Evolutionary conservation across 139 green algal species (phyloP), one percentile per base, ranked within the genome.

Genomic region (Picochlorum sp.): DNA sequence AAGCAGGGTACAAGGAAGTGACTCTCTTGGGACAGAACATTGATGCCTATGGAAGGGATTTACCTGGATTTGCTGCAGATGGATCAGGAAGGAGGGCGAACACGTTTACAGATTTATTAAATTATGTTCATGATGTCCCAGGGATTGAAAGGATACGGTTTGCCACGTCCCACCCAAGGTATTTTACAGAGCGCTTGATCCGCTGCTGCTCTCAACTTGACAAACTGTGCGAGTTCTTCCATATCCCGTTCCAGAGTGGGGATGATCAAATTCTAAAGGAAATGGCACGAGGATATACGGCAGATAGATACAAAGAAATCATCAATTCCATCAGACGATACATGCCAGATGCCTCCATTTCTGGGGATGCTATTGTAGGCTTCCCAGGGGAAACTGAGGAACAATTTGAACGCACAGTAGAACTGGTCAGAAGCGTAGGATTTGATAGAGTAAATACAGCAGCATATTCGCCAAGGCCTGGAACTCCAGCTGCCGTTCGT

Each of bases 211-310:
- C 90, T 3, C 86, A 95, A 74, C 83, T 98, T 73, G 86, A 87
- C 63, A 96, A 96, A 82, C 72, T 98, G 34, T 98, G 92, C 74
- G 86, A 97, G 81, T 97, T 95, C 79, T 98, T 97, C 78, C 92
- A 98, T 80, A 92, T 98, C 60, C 92, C 92, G 45, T 98, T 98
- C 76, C 92, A 97, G 71, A 78, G 62, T 1, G 92, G 92, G 6
- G 87, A 98, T 79, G 84, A 98, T 74, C 82, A 92, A 70, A 86
- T 98, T 41, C 80, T 98, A 45, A 66, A 88, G 7, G 79, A 82
- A 13, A 97, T 97, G 91, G 74, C 74, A 58, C 75, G 91, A 13
- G 91, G 91, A 62, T 97, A 97, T 81, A 92, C 90, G 1, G 67
- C 81, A 59, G 81, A 84, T 59, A 70, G 90, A 34, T 97, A 97